Percentiles rank a stretch among this genome's conserved stretches.
phyloP scores from a whole-genome alignment of 768 basidiomycete species.

The Suillus placidus region DNA sequence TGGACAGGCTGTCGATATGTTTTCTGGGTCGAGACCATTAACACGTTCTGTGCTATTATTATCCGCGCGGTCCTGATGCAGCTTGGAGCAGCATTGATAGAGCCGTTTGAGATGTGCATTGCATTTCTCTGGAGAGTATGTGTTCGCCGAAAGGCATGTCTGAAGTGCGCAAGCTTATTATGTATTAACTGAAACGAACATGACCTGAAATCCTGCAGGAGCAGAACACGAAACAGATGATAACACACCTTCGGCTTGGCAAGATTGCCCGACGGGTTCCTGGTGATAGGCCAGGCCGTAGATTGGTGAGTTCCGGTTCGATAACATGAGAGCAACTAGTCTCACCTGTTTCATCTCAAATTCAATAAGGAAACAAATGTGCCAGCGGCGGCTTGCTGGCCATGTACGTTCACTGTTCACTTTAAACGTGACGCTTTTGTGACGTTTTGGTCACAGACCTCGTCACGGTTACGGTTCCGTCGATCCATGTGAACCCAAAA shows the following conservation, averaged over 20 bases:
- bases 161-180: conserved; percentile 64
- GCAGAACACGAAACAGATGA: neutral
- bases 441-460: neutral
- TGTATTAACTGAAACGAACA: neutral
- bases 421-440: too few relatives aligned
- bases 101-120: conserved; percentile 51
- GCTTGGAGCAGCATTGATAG: conserved; percentile 61
- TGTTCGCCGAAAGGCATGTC: conserved; percentile 62
- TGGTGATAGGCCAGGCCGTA: neutral
- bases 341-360: conserved; percentile 1
- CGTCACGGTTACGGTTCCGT: too few relatives aligned
- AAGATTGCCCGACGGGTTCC: neutral
- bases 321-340: neutral
- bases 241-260: neutral
- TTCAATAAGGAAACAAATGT: neutral
- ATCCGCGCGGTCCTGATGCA: conserved; percentile 45
- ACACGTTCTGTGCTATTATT: conserved; percentile 26
- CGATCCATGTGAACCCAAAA: too few relatives aligned
- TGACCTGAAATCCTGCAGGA: neutral
- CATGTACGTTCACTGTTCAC: too few relatives aligned
- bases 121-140: conserved; percentile 67
- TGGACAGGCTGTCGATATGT: conserved; percentile 65
- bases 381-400: too few relatives aligned
- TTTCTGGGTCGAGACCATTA: conserved; percentile 22
- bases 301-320: neutral